Percentiles rank a stretch among this genome's conserved stretches.
Evolutionary conservation across 1,284 basidiomycete species (phyloP).

Genomic region (Acaromyces ingoldii): DNA sequence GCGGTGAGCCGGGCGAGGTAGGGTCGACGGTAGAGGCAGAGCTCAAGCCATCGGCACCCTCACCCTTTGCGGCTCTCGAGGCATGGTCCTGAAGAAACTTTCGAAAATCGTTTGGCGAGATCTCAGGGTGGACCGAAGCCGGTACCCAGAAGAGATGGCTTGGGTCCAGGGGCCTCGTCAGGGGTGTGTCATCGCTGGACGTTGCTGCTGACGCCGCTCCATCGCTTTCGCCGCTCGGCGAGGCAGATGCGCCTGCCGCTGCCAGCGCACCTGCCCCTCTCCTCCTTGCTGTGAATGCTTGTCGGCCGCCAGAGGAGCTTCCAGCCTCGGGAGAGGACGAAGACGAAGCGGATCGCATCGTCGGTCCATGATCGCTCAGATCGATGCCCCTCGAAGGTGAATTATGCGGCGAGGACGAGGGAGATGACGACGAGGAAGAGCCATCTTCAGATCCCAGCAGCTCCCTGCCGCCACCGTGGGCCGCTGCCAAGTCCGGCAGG

Average conservation of each 20-base stretch:
- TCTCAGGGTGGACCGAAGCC: constrained; percentile 89
- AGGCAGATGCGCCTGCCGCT: constrained; percentile 10
- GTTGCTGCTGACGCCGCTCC: neutral
- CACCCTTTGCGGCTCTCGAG: constrained; percentile 39
- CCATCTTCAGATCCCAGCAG: constrained; percentile 11
- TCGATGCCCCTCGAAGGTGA: constrained; percentile 24
- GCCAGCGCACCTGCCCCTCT: constrained; percentile 22
- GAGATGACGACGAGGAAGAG: neutral
- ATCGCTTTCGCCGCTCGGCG: neutral
- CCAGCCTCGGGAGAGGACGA: neutral
- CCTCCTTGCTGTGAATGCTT: constrained; percentile 34
- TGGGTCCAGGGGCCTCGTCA: constrained; percentile 28
- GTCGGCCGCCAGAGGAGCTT: neutral
- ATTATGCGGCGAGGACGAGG: constrained; percentile 6
- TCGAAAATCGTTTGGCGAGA: constrained; percentile 91
- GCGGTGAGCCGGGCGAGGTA: constrained; percentile 1
- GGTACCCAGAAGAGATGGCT: constrained; percentile 90
- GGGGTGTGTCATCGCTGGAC: constrained; percentile 4
- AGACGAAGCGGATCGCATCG: too few relatives aligned
- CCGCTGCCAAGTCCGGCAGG: constrained; percentile 40
- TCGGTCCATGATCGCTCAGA: constrained; percentile 33
- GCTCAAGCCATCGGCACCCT: neutral
- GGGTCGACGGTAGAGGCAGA: neutral
- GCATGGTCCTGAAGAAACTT: constrained; percentile 92
- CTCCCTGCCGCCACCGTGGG: constrained; percentile 30